These are phyloP conservation scores for Cryphonectria radicalis DNA, from an alignment of 2,329 filamentous ascomycete genomes.

Conservation along the genomic window DNA sequence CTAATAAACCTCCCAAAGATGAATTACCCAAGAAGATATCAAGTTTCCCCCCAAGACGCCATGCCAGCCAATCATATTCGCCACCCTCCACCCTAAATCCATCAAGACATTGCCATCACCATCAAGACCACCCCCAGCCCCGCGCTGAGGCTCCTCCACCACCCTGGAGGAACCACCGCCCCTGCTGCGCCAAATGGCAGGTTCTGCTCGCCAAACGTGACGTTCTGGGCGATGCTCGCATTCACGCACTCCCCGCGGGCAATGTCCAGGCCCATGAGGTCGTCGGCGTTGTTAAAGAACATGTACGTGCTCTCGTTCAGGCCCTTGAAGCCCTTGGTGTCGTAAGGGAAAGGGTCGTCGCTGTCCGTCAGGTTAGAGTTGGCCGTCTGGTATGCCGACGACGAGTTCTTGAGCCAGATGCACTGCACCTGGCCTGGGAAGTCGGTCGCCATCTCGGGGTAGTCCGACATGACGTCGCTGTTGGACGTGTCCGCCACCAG, in stretches of 20 bases:
- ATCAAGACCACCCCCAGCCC: constrained; percentile 25
- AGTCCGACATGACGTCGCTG: constrained; percentile 73
- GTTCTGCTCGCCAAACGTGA: constrained; percentile 71
- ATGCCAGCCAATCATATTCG: not conserved
- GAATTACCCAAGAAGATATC: not conserved
- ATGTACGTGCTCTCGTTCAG: constrained; percentile 72
- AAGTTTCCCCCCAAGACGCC: too few species aligned
- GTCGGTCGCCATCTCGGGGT: constrained; percentile 63
- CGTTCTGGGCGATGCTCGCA: constrained; percentile 65
- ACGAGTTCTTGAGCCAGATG: constrained; percentile 71
- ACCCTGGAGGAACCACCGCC: constrained; percentile 31
- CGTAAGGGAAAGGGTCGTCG: constrained; percentile 72
- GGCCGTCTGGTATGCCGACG: constrained; percentile 12
- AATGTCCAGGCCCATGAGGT: constrained; percentile 69
- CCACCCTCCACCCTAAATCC: not conserved
- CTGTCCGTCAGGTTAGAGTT: constrained; percentile 67
- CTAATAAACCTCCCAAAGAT: not conserved
- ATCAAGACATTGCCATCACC: constrained; percentile 12
- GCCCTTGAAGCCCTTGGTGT: constrained; percentile 71
- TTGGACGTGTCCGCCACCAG: constrained; percentile 79
- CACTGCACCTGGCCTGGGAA: constrained; percentile 76
- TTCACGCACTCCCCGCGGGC: constrained; percentile 71
- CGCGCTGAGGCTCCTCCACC: constrained; percentile 25
- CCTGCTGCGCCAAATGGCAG: constrained; percentile 50
- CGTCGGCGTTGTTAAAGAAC: constrained; percentile 77